Conservation (phyloP, 2,329 filamentous ascomycete genomes). For the Xylogone sp. region DNA sequence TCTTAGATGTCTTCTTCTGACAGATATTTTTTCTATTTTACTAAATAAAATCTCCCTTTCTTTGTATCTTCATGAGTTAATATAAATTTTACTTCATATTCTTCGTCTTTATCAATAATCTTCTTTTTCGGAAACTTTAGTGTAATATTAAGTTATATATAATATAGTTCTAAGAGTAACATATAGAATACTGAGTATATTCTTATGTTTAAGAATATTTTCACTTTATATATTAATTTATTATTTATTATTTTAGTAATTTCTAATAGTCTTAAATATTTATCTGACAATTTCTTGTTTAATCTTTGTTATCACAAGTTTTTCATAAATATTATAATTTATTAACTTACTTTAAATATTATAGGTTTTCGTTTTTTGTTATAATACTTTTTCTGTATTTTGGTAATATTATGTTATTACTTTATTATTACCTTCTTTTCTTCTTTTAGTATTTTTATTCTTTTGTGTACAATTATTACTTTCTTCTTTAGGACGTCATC, state of each 20-base stretch:
- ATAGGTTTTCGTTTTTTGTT: slow-evolving; percentile 2
- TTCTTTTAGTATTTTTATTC: neutral
- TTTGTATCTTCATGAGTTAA: no score
- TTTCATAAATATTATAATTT: slow-evolving; percentile 1
- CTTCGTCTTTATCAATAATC: no score
- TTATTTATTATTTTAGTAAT: neutral
- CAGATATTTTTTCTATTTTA: no score
- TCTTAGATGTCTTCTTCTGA: no score
- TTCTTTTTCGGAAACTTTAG: no score
- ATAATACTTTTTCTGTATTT: neutral
- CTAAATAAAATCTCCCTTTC: no score
- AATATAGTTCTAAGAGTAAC: neutral
- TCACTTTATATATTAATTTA: neutral
- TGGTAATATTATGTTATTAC: neutral
- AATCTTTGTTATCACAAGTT: slow-evolving; percentile 1
- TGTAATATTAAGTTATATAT: no score
- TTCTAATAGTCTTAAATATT: neutral
- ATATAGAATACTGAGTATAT: neutral
- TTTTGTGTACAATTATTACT: neutral
- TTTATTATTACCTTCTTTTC: neutral
- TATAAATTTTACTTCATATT: no score
- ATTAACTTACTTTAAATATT: neutral
- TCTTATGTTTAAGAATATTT: neutral
- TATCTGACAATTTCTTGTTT: neutral
- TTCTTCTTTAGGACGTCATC: neutral